Conservation (phyloP, 2,329 filamentous ascomycete genomes). For the Penicillium sp. region DNA sequence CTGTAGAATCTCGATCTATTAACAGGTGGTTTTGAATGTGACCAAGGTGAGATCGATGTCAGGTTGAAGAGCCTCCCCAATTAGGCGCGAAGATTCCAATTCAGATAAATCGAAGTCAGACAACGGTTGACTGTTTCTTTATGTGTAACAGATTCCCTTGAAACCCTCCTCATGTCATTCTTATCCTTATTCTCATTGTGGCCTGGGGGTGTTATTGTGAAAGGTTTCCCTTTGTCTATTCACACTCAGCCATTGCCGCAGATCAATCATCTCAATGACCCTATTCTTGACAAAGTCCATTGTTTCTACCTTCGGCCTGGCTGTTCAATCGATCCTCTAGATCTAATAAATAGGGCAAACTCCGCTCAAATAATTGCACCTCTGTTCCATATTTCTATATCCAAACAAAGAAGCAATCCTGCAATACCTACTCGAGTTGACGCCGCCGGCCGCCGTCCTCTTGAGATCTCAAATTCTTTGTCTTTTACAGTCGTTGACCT, state of each 20-base stretch:
- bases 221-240: slow-evolving; percentile 4
- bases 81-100: slow-evolving; percentile 7
- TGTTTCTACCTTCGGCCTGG: slow-evolving; percentile 1
- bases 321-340: background rate
- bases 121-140: slow-evolving; percentile 7
- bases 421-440: background rate
- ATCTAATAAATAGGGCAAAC: slow-evolving; percentile 1
- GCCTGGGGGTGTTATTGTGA: background rate
- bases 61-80: slow-evolving; percentile 13
- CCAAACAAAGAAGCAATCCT: background rate
- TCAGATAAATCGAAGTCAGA: background rate
- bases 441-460: slow-evolving; percentile 11
- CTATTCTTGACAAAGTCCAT: slow-evolving; percentile 7
- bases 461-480: slow-evolving; percentile 2
- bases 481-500: background rate
- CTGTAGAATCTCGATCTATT: slow-evolving; percentile 5
- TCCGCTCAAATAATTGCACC: background rate
- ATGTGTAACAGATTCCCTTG: slow-evolving; percentile 16
- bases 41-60: slow-evolving; percentile 2
- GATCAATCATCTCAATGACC: background rate
- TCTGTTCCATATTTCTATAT: background rate
- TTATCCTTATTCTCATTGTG: background rate
- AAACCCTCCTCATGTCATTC: slow-evolving; percentile 1
- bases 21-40: slow-evolving; percentile 15
- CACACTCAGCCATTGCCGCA: background rate